A percentile compares a stretch with the other conserved stretches of the same genome.
Evolutionary conservation across 345 rosid species (phyloP).

Genomic region (Rhizophora mangle): DNA sequence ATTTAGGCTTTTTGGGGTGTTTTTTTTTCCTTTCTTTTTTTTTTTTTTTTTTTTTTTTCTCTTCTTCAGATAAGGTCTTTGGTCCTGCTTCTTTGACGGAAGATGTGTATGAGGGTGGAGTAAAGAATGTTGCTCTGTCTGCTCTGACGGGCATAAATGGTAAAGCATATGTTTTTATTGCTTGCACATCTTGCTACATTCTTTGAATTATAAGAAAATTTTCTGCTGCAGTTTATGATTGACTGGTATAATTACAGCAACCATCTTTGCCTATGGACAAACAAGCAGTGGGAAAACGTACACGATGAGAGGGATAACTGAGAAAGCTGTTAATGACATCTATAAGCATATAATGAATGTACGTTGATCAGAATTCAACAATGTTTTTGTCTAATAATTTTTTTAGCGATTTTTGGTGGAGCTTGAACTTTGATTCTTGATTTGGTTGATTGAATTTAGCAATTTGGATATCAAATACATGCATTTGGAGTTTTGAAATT

Average conservation of each 20-base stretch:
- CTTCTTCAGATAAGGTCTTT: slow-evolving; percentile 79
- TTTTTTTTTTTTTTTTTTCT: not conserved
- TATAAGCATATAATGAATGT: slow-evolving; percentile 81
- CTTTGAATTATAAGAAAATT: slow-evolving; percentile 6
- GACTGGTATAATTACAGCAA: slow-evolving; percentile 49
- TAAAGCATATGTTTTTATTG: slow-evolving; percentile 22
- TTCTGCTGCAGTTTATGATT: not conserved
- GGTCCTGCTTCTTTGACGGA: slow-evolving; percentile 75
- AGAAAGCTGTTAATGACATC: slow-evolving; percentile 94
- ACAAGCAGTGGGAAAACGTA: slow-evolving; percentile 99
- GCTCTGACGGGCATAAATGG: slow-evolving; percentile 97
- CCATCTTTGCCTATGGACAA: slow-evolving; percentile 97
- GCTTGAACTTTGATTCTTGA: not conserved
- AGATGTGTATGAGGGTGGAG: slow-evolving; percentile 89
- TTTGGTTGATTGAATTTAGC: not conserved
- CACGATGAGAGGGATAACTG: slow-evolving; percentile 98
- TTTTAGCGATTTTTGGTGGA: not conserved
- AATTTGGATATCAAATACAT: not conserved
- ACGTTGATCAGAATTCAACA: slow-evolving; percentile 24
- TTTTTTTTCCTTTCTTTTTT: not conserved
- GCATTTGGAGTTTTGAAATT: not conserved
- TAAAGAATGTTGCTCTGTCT: slow-evolving; percentile 94
- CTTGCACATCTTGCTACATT: not conserved
- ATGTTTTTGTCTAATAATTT: not conserved
- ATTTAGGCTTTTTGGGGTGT: slow-evolving; percentile 12